A percentile compares a stretch with the other conserved stretches of the same genome.
phyloP scores from a whole-genome alignment of 192 early-diverging fungal species.

The Backusella macrospora region DNA sequence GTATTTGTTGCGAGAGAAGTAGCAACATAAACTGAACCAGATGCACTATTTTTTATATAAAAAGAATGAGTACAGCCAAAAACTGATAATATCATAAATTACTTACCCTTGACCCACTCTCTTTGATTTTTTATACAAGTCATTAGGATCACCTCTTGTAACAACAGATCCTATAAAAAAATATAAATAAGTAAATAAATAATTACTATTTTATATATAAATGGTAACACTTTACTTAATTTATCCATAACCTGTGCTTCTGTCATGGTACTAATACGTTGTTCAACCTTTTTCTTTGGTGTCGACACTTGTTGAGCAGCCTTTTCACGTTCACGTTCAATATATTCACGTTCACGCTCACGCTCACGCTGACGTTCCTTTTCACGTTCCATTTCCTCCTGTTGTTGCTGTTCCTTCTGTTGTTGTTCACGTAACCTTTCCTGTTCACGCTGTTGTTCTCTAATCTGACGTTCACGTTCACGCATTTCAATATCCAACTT shows the following conservation, averaged over 20 bases:
- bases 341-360: constrained; percentile 32
- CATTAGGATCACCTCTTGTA: constrained; percentile 87
- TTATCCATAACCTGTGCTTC: constrained; percentile 96
- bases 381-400: constrained; percentile 27
- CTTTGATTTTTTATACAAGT: constrained; percentile 90
- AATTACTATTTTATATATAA: background rate
- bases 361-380: constrained; percentile 30
- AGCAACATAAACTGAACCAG: constrained; percentile 97
- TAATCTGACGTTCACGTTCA: constrained; percentile 20
- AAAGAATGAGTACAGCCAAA: too few relatives aligned
- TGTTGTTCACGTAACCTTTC: constrained; percentile 16
- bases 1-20: constrained; percentile 68
- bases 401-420: constrained; percentile 20
- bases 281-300: constrained; percentile 67
- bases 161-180: constrained; percentile 78
- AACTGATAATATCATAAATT: background rate
- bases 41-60: constrained; percentile 67
- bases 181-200: constrained; percentile 29
- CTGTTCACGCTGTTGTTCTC: constrained; percentile 23
- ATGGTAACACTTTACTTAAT: constrained; percentile 54
- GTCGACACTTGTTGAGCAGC: constrained; percentile 46
- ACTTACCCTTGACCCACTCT: constrained; percentile 94
- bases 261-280: constrained; percentile 87
- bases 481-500: constrained; percentile 21
- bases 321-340: constrained; percentile 35